phyloP scores from a whole-genome alignment of 2,329 filamentous ascomycete genomes.

The Fonsecaea monophora region DNA sequence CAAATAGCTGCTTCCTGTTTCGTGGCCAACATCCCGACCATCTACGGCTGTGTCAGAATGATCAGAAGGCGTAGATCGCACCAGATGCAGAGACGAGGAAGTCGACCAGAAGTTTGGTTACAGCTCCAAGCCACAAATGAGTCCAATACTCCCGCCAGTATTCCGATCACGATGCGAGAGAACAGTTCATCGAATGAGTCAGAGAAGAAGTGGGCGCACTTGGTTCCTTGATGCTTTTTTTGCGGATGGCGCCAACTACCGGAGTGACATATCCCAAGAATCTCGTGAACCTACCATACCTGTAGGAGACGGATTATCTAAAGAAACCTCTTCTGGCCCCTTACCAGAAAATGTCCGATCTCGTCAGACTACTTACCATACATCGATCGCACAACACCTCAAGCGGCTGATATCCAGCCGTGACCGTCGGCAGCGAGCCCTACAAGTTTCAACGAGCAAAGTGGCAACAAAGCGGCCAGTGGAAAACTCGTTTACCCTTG shows the following conservation, averaged over 20 bases:
- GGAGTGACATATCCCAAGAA: background rate
- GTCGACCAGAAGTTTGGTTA: slow-evolving; percentile 36
- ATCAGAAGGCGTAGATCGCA: slow-evolving; percentile 31
- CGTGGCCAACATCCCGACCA: slow-evolving; percentile 50
- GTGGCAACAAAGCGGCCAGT: background rate
- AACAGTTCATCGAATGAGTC: slow-evolving; percentile 19
- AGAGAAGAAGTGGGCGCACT: slow-evolving; percentile 31
- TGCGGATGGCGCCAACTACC: background rate
- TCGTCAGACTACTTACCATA: background rate
- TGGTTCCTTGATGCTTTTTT: slow-evolving; percentile 23
- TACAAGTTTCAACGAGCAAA: background rate
- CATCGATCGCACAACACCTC: background rate
- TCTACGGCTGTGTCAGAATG: slow-evolving; percentile 41
- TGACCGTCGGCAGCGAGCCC: background rate
- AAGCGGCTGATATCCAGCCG: background rate
- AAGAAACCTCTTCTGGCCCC: background rate
- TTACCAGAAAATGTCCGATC: background rate
- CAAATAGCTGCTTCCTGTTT: slow-evolving; percentile 46
- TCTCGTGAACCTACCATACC: background rate
- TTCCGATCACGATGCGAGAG: slow-evolving; percentile 22
- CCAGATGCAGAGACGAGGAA: slow-evolving; percentile 28
- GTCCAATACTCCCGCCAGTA: slow-evolving; percentile 10
- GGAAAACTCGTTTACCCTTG: background rate
- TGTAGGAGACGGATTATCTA: background rate
- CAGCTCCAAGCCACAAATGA: slow-evolving; percentile 31